Conservation (phyloP, 2,329 filamentous ascomycete species). For the Trichoderma koningiopsis region DNA sequence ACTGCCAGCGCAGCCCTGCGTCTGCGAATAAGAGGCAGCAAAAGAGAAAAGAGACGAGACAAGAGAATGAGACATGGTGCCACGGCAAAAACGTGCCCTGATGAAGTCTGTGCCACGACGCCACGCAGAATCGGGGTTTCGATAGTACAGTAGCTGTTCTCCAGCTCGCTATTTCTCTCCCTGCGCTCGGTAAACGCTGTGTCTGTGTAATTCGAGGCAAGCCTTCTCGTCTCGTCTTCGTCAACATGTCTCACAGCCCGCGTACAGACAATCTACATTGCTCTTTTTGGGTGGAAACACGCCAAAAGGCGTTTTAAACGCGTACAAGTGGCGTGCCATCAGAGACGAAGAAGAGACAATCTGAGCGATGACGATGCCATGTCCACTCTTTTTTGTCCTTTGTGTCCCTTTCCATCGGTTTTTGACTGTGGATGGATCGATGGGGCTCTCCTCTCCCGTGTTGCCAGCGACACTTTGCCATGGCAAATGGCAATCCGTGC, state of each 20-base stretch:
- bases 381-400: not conserved
- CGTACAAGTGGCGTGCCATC: not conserved
- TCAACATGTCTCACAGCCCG: not conserved
- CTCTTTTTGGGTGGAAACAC: not conserved
- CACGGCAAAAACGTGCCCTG: not conserved
- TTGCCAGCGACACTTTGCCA: not conserved
- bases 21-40: not conserved
- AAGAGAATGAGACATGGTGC: not conserved
- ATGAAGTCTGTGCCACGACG: not conserved
- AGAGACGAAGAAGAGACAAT: not conserved
- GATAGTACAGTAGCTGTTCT: not conserved
- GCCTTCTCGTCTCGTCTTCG: not conserved
- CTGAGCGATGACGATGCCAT: not conserved
- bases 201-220: not conserved
- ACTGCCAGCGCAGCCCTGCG: not conserved
- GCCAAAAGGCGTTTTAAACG: not conserved
- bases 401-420: not conserved
- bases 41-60: not conserved
- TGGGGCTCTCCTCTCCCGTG: not conserved
- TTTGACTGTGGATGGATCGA: not conserved
- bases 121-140: not conserved
- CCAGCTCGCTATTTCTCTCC: not conserved
- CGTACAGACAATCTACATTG: not conserved
- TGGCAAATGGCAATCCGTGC: not conserved
- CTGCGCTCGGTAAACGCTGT: not conserved